A percentile compares a stretch with the other conserved stretches of the same genome.
phyloP scores from a whole-genome alignment of 495 filamentous ascomycete species.

The Penicillium coprophilum region DNA sequence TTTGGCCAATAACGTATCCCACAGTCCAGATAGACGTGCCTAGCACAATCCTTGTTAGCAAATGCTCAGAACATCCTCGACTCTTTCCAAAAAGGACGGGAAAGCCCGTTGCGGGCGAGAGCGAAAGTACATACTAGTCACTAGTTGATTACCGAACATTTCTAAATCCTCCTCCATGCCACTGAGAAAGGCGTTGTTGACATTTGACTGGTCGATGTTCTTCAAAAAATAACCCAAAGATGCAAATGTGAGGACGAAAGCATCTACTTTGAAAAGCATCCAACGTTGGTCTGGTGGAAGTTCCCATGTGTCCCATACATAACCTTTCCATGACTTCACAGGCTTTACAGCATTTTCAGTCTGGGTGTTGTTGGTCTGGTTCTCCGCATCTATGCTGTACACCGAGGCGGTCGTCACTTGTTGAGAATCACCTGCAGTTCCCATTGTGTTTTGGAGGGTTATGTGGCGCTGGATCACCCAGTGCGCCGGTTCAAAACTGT shows the following conservation, averaged over 20 bases:
- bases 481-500: background rate
- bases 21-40: slow-evolving; percentile 53
- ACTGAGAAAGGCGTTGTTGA: slow-evolving; percentile 49
- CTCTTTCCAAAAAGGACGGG: background rate
- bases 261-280: slow-evolving; percentile 57
- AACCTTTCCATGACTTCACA: slow-evolving; percentile 30
- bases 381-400: slow-evolving; percentile 4
- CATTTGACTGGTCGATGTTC: slow-evolving; percentile 51
- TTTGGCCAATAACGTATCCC: slow-evolving; percentile 57
- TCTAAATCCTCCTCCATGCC: slow-evolving; percentile 43
- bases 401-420: background rate
- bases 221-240: slow-evolving; percentile 54
- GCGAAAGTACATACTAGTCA: slow-evolving; percentile 12
- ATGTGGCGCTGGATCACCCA: background rate
- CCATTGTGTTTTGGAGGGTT: background rate
- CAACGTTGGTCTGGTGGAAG: slow-evolving; percentile 52
- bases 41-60: slow-evolving; percentile 36
- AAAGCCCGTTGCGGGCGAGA: background rate
- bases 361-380: background rate
- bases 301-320: slow-evolving; percentile 56
- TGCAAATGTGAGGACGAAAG: slow-evolving; percentile 50
- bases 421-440: background rate
- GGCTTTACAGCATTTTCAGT: background rate
- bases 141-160: slow-evolving; percentile 24
- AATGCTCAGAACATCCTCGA: background rate